These are phyloP conservation scores for Yamadazyma philogaea DNA, from an alignment of 805 yeast species.

Conservation along the genomic window DNA sequence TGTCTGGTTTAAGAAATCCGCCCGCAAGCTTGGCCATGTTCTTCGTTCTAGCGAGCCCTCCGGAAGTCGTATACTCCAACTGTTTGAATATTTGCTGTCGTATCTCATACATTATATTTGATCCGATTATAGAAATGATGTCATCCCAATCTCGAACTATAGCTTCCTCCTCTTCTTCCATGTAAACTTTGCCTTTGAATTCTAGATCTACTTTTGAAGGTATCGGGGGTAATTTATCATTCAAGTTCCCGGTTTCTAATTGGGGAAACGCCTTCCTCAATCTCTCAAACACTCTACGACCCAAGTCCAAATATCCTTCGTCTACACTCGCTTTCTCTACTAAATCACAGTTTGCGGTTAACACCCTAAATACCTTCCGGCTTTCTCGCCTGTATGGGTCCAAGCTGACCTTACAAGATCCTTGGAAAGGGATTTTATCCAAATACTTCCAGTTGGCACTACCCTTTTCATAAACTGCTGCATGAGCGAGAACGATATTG, in stretches of 20 bases:
- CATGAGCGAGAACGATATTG: slow-evolving; percentile 73
- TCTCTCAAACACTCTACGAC: slow-evolving; percentile 52
- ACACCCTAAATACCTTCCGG: slow-evolving; percentile 66
- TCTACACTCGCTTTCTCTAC: slow-evolving; percentile 96
- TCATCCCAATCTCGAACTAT: slow-evolving; percentile 68
- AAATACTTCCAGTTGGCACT: slow-evolving; percentile 79
- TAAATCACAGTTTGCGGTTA: slow-evolving; percentile 57
- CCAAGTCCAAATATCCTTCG: slow-evolving; percentile 85
- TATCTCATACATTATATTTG: slow-evolving; percentile 52
- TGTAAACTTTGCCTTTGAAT: slow-evolving; percentile 30
- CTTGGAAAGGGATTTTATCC: slow-evolving; percentile 55
- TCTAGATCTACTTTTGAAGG: slow-evolving; percentile 31
- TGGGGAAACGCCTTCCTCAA: slow-evolving; percentile 48
- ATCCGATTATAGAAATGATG: slow-evolving; percentile 62
- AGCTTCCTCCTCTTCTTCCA: slow-evolving; percentile 13
- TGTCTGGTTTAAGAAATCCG: slow-evolving; percentile 78
- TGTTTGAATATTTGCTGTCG: slow-evolving; percentile 50
- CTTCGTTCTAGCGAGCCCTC: slow-evolving; percentile 78
- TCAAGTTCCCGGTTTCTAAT: slow-evolving; percentile 20
- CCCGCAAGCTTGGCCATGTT: slow-evolving; percentile 84
- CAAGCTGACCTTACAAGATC: slow-evolving; percentile 74
- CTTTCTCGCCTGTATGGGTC: slow-evolving; percentile 92
- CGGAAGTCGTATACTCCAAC: slow-evolving; percentile 82
- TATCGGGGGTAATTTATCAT: slow-evolving; percentile 42
- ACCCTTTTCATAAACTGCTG: slow-evolving; percentile 90